Percentiles rank a stretch among this genome's conserved stretches.
phyloP scores from a whole-genome alignment of 768 basidiomycete species.

The Cystofilobasidium ferigula region DNA sequence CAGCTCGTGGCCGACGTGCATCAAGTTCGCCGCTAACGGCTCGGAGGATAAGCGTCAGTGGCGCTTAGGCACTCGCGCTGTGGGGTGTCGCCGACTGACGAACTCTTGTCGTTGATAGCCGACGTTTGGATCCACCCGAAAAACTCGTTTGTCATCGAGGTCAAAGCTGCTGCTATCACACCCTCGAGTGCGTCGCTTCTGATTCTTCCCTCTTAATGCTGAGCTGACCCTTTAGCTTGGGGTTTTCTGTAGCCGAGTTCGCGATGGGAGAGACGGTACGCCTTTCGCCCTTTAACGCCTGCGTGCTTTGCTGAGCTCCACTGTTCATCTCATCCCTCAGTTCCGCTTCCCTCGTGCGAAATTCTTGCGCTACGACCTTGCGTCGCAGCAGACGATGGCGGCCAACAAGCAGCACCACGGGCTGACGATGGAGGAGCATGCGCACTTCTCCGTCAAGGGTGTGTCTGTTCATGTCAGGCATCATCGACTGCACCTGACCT shows the following conservation, averaged over 20 bases:
- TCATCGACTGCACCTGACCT: constrained; percentile 25
- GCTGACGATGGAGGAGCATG: constrained; percentile 44
- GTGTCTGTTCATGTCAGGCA: constrained; percentile 29
- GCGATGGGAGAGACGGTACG: constrained; percentile 71
- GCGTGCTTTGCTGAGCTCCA: background rate
- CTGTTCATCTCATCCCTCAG: no score
- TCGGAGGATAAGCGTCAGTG: constrained; percentile 38
- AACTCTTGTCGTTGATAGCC: constrained; percentile 33
- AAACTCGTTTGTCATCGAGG: constrained; percentile 84
- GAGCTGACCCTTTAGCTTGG: background rate
- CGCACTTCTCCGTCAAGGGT: constrained; percentile 28
- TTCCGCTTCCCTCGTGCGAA: constrained; percentile 76
- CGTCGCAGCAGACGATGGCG: constrained; percentile 14
- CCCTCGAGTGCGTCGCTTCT: constrained; percentile 48
- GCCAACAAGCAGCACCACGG: constrained; percentile 30
- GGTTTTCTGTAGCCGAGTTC: constrained; percentile 53
- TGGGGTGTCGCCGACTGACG: background rate
- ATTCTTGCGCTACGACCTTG: constrained; percentile 63
- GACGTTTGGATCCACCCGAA: constrained; percentile 77
- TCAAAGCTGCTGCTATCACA: constrained; percentile 88
- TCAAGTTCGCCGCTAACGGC: constrained; percentile 33
- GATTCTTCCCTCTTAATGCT: background rate
- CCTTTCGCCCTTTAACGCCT: background rate
- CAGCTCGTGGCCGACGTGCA: constrained; percentile 47
- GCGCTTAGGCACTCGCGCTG: constrained; percentile 30